A percentile compares a stretch with the other conserved stretches of the same genome.
These are phyloP conservation scores for Climacium dendroides DNA, from an alignment of 225 moss, liverwort and hornwort genomes.

Conservation along the genomic window DNA sequence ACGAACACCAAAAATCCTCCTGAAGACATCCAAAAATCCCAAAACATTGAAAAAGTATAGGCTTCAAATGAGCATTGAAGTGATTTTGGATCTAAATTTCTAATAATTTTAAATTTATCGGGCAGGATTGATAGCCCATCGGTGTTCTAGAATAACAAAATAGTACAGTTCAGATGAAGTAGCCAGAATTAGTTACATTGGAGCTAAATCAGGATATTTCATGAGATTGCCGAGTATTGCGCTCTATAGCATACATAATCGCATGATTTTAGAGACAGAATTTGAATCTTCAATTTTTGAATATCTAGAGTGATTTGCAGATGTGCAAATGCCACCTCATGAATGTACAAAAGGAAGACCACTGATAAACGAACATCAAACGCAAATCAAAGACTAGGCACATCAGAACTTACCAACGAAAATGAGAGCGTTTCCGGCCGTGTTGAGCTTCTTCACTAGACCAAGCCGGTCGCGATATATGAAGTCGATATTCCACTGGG, in stretches of 20 bases:
- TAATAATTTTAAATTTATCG: too few species aligned
- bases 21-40: background rate
- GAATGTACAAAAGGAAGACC: background rate
- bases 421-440: conserved; percentile 31
- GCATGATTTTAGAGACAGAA: background rate
- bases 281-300: background rate
- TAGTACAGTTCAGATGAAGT: background rate
- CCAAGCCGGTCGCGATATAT: conserved; percentile 5
- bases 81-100: too few species aligned
- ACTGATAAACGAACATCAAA: background rate
- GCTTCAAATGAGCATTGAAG: background rate
- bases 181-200: background rate
- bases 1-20: background rate
- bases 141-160: background rate
- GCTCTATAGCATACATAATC: background rate
- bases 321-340: background rate
- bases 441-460: conserved; percentile 11
- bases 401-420: conserved; percentile 17
- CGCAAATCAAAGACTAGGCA: background rate
- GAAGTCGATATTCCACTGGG: conserved; percentile 37
- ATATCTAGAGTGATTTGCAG: background rate
- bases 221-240: background rate
- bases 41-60: too few species aligned
- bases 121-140: background rate
- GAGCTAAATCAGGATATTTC: background rate